Conservation (phyloP, 257 asterid genomes). For the Nemophila menziesii region DNA sequence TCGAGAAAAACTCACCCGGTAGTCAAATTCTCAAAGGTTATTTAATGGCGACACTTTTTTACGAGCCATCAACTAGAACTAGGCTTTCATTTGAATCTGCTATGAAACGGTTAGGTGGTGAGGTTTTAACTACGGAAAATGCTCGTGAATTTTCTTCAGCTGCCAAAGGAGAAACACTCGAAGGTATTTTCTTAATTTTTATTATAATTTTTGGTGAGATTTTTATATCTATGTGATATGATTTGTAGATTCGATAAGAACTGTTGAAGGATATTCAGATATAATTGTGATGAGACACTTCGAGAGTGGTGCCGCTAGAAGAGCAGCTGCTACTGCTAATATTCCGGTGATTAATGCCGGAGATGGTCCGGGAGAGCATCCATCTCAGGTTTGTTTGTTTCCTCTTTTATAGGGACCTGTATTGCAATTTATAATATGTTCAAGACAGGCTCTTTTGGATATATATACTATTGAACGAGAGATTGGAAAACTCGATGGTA, state of each 20-base stretch:
- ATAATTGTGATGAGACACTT: constrained; percentile 93
- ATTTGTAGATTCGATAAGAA: constrained; percentile 66
- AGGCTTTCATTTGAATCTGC: constrained; percentile 97
- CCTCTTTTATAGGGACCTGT: background rate
- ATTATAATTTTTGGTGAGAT: background rate
- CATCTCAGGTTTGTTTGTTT: constrained; percentile 77
- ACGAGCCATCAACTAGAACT: constrained; percentile 93
- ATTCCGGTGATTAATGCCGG: constrained; percentile 95
- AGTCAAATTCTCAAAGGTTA: constrained; percentile 72
- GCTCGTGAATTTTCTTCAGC: constrained; percentile 96
- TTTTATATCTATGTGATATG: constrained; percentile 1
- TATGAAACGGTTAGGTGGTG: constrained; percentile 83
- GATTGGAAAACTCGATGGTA: constrained; percentile 81
- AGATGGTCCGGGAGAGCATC: constrained; percentile 98
- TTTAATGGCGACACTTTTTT: constrained; percentile 85
- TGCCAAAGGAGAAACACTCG: constrained; percentile 96
- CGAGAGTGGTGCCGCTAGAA: constrained; percentile 93
- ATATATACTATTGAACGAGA: constrained; percentile 80
- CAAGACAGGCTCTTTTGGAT: constrained; percentile 71
- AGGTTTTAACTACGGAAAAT: constrained; percentile 88
- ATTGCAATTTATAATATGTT: background rate
- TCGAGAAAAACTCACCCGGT: constrained; percentile 61
- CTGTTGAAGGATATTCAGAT: constrained; percentile 87
- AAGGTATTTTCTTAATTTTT: constrained; percentile 36
- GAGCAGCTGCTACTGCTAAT: constrained; percentile 67